A percentile compares a stretch with the other conserved stretches of the same genome.
These are phyloP conservation scores for Neonothopanus nambi DNA, from an alignment of 1,284 basidiomycete species.

Conservation along the genomic window DNA sequence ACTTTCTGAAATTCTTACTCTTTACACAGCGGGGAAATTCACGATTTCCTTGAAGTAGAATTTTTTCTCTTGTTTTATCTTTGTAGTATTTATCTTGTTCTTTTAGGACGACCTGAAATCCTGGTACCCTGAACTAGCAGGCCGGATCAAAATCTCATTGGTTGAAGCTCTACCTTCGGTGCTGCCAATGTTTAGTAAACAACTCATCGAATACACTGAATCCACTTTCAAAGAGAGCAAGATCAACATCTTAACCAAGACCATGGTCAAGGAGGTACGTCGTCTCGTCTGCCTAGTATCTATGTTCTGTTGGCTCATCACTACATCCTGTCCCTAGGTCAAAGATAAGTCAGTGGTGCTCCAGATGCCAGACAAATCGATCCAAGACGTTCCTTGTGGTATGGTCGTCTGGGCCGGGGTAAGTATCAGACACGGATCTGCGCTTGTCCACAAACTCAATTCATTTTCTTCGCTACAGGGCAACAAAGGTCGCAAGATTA, in stretches of 20 bases:
- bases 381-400: conserved; percentile 87
- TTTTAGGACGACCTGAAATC: conserved; percentile 83
- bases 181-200: conserved; percentile 94
- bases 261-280: conserved; percentile 87
- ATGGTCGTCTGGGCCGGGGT: conserved; percentile 89
- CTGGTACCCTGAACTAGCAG: conserved; percentile 95
- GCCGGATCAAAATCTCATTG: conserved; percentile 86
- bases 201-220: conserved; percentile 94
- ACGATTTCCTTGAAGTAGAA: conserved; percentile 86
- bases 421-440: conserved; percentile 20
- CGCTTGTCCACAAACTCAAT: neutral
- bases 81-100: conserved; percentile 22
- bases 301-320: conserved; percentile 38
- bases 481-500: conserved; percentile 85
- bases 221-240: conserved; percentile 96
- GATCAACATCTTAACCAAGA: conserved; percentile 92
- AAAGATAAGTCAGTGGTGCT: conserved; percentile 83
- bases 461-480: conserved; percentile 43
- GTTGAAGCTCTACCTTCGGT: conserved; percentile 96
- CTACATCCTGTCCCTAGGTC: conserved; percentile 41
- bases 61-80: conserved; percentile 7
- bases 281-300: neutral
- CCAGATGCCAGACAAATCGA: conserved; percentile 84
- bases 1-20: conserved; percentile 6
- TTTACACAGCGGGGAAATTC: conserved; percentile 75